These are phyloP conservation scores for Eremothecium coryli DNA, from an alignment of 1,139 yeast species.

Conservation along the genomic window DNA sequence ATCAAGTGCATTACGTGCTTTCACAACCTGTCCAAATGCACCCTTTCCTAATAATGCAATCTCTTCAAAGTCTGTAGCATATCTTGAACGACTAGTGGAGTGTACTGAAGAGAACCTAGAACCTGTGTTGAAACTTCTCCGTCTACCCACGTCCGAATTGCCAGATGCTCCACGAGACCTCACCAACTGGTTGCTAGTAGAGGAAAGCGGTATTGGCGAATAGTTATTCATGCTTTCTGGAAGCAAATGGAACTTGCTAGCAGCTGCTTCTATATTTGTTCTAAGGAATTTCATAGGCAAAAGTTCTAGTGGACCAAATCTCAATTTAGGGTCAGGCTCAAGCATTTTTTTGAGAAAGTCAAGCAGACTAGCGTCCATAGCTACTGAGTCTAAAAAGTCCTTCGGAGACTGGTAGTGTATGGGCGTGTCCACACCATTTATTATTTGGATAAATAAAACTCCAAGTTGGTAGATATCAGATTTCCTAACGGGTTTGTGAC, in stretches of 20 bases:
- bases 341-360: constrained; percentile 64
- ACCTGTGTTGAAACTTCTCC: constrained; percentile 36
- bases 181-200: constrained; percentile 3
- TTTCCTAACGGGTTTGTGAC: constrained; percentile 51
- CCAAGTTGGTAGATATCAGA: constrained; percentile 94
- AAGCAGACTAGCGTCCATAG: constrained; percentile 44
- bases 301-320: constrained; percentile 77
- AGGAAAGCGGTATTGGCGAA: constrained; percentile 9
- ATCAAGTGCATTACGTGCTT: constrained; percentile 84
- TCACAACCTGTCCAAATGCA: constrained; percentile 95
- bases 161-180: constrained; percentile 6
- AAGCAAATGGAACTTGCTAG: constrained; percentile 15
- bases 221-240: constrained; percentile 11
- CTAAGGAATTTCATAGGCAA: constrained; percentile 75
- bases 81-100: constrained; percentile 40
- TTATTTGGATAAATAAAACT: constrained; percentile 61
- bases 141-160: constrained; percentile 22
- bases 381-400: constrained; percentile 46
- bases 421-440: constrained; percentile 53
- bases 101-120: constrained; percentile 31
- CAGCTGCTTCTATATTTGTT: constrained; percentile 43
- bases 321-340: constrained; percentile 53
- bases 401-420: constrained; percentile 50
- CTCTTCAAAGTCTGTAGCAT: constrained; percentile 84
- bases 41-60: constrained; percentile 89